Percentiles rank a stretch among this genome's conserved stretches.
Conservation (phyloP, 192 early-diverging fungal species). For the Coemansia sp. region DNA sequence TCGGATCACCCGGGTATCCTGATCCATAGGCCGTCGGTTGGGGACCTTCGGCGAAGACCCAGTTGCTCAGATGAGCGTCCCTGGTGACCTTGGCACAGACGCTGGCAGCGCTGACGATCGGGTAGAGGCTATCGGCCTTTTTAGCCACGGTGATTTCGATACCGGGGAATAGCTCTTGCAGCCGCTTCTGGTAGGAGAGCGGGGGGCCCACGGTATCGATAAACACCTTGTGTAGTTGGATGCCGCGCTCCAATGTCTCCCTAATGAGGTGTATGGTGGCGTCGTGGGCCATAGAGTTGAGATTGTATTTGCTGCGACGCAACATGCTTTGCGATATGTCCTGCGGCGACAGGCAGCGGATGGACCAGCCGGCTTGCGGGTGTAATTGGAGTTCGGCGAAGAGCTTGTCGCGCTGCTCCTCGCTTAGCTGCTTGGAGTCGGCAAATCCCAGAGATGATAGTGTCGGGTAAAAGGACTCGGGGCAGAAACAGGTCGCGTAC, state of each 20-base stretch:
- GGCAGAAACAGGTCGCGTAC: conserved; percentile 85
- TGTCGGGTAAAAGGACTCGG: conserved; percentile 59
- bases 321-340: conserved; percentile 95
- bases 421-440: conserved; percentile 93
- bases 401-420: conserved; percentile 67
- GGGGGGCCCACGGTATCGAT: conserved; percentile 97
- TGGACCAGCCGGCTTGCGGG: conserved; percentile 79
- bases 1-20: conserved; percentile 89
- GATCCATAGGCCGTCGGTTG: conserved; percentile 73
- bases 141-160: conserved; percentile 84
- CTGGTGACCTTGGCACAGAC: conserved; percentile 88
- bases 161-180: conserved; percentile 71
- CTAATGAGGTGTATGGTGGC: conserved; percentile 86
- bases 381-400: conserved; percentile 60
- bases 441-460: conserved; percentile 79
- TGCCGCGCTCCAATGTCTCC: conserved; percentile 58
- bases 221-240: conserved; percentile 75
- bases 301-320: conserved; percentile 77
- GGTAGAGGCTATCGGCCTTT: conserved; percentile 91
- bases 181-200: conserved; percentile 76
- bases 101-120: conserved; percentile 93
- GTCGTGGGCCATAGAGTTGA: conserved; percentile 92
- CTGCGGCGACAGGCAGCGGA: conserved; percentile 78
- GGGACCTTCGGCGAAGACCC: conserved; percentile 45
- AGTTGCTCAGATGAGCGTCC: conserved; percentile 40